Evolutionary conservation across 1,284 basidiomycete species (phyloP), one percentile per base, ranked within the genome.

Genomic region (Cutaneotrichosporon sp.): DNA sequence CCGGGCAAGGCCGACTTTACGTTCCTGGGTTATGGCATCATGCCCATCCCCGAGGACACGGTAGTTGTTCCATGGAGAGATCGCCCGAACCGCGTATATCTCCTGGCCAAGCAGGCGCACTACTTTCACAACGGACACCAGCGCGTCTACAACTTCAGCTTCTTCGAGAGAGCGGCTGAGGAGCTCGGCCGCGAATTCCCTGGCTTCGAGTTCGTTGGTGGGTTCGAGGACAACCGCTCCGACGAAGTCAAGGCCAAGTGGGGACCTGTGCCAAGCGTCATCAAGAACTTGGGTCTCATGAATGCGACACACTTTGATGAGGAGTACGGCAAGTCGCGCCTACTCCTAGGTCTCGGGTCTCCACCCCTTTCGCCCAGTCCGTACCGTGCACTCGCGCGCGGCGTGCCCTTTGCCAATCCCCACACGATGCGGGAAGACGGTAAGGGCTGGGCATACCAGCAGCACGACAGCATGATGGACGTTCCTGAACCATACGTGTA

Each of bases 191-290:
- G 52, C 14, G 69, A 71, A 59, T 73, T 69, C 57, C 67, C 68
- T 2, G 70, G 67, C 30, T 70, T 73, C 32, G 67, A 73, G 59
- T 73, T 73, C 55, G 69, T 71, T 0, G 68, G 62, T 21, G 65
- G 62, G 22, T 63, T 64, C 49, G 56, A 26, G 13, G 70, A 72
- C 58, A 50, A 63, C 34, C 42, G 68, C 5, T 38, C 21, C 38
- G 58, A 53, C 10, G 49, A 65, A 38, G 46, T 61, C 14, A 26
- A 49, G 47, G 38, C 22, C 31, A 58, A 57, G 56, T 55, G 30
- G 21, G 49, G 50, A 5, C n/a, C 52, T 10, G 26, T 69, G 1
- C 71, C 71, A 6, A 32, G 40, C 3, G 65, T 65, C 2, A 65
- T 72, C 10, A 50, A 59, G 13, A 70, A 71, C 62, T 21, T 67